A percentile compares a stretch with the other conserved stretches of the same genome.
phyloP scores from a whole-genome alignment of 805 yeast species.

The Metschnikowia noctiluminum region DNA sequence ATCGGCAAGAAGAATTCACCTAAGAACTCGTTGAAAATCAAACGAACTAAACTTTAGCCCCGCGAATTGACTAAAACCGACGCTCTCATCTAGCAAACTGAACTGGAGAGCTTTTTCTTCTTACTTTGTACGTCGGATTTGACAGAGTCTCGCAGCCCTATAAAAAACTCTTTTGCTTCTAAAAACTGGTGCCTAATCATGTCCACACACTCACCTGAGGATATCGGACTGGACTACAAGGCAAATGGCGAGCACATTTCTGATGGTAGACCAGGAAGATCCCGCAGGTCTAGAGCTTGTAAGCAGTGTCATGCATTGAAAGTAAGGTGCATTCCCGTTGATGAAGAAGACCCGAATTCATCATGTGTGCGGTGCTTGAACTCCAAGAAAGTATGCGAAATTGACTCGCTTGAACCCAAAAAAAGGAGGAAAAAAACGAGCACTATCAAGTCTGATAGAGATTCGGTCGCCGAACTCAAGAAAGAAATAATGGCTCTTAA shows the following conservation, averaged over 20 bases:
- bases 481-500: slow-evolving; percentile 20
- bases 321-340: slow-evolving; percentile 79
- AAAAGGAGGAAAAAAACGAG: slow-evolving; percentile 40
- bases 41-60: background rate
- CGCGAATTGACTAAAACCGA: background rate
- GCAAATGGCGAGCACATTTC: slow-evolving; percentile 1
- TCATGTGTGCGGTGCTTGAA: slow-evolving; percentile 75
- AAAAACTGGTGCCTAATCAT: background rate
- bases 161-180: background rate
- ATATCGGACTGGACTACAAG: slow-evolving; percentile 9
- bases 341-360: slow-evolving; percentile 51
- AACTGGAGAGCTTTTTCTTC: too few relatives aligned
- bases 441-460: slow-evolving; percentile 14
- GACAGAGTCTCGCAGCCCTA: too few relatives aligned
- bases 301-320: slow-evolving; percentile 78
- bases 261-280: slow-evolving; percentile 9
- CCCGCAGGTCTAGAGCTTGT: slow-evolving; percentile 55
- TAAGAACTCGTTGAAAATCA: background rate
- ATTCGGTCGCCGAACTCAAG: slow-evolving; percentile 21
- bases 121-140: too few relatives aligned
- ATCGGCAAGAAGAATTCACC: background rate
- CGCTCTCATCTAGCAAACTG: too few relatives aligned
- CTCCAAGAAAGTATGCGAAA: slow-evolving; percentile 60
- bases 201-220: slow-evolving; percentile 6
- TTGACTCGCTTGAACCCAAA: slow-evolving; percentile 58